phyloP scores from a whole-genome alignment of 495 filamentous ascomycete species.

The Usnea hakonensis region DNA sequence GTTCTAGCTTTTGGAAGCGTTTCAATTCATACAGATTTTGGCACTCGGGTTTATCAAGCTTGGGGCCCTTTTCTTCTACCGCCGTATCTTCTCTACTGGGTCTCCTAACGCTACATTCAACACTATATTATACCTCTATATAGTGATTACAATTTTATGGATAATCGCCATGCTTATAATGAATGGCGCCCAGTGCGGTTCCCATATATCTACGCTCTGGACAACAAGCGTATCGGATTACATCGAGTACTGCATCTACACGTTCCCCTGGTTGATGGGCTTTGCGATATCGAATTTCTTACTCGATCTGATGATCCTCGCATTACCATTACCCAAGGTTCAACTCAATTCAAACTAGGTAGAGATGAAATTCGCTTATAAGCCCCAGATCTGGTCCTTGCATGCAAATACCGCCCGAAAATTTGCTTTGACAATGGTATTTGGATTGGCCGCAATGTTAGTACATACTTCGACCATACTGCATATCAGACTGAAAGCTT shows the following conservation, averaged over 20 bases:
- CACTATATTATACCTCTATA: not conserved
- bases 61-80: not conserved
- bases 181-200: not conserved
- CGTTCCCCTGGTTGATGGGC: not conserved
- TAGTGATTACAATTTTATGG: not conserved
- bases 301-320: not conserved
- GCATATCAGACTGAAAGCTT: not conserved
- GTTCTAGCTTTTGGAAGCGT: not conserved
- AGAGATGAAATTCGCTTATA: not conserved
- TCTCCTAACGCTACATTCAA: not conserved
- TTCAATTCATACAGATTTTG: not conserved
- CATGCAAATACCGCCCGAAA: not conserved
- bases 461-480: not conserved
- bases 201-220: not conserved
- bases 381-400: not conserved
- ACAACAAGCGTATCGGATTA: not conserved
- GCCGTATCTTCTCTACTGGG: not conserved
- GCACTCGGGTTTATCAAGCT: not conserved
- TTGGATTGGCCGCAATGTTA: not conserved
- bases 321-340: not conserved
- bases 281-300: not conserved
- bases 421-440: not conserved
- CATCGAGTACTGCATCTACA: not conserved
- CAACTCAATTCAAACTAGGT: not conserved
- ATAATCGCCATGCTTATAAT: not conserved